phyloP scores from a whole-genome alignment of 805 yeast species.

The Lipomyces yamadae region DNA sequence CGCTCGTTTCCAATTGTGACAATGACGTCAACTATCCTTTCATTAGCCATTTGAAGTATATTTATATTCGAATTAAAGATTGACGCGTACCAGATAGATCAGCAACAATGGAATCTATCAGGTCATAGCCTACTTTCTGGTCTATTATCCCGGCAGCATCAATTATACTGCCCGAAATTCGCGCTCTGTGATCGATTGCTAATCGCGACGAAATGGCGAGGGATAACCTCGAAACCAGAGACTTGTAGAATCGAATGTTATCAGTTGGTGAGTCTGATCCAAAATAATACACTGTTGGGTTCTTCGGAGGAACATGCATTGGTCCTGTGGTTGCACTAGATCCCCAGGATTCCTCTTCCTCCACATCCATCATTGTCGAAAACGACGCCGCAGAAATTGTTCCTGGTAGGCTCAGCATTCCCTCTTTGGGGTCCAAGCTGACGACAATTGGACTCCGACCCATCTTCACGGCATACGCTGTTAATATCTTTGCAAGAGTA shows the following conservation, averaged over 20 bases:
- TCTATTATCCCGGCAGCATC: slow-evolving; percentile 73
- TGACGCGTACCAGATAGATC: slow-evolving; percentile 51
- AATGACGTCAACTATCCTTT: slow-evolving; percentile 55
- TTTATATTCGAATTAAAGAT: neutral
- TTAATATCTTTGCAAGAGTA: slow-evolving; percentile 66
- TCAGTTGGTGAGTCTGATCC: slow-evolving; percentile 68
- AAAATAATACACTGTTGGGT: slow-evolving; percentile 80
- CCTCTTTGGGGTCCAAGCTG: slow-evolving; percentile 75
- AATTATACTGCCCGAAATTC: slow-evolving; percentile 62
- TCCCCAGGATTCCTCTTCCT: slow-evolving; percentile 69
- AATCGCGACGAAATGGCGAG: slow-evolving; percentile 54
- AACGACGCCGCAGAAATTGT: slow-evolving; percentile 81
- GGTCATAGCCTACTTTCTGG: slow-evolving; percentile 51
- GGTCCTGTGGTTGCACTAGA: slow-evolving; percentile 78
- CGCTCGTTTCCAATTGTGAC: slow-evolving; percentile 80
- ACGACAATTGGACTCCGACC: slow-evolving; percentile 71
- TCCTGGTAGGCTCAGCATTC: slow-evolving; percentile 76
- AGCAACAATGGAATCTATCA: slow-evolving; percentile 62
- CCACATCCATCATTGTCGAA: slow-evolving; percentile 78
- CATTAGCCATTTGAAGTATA: neutral
- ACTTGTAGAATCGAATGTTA: slow-evolving; percentile 62
- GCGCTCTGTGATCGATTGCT: slow-evolving; percentile 53
- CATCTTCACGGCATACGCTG: slow-evolving; percentile 76
- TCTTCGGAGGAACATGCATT: slow-evolving; percentile 62
- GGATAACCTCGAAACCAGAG: slow-evolving; percentile 56